phyloP scores from a whole-genome alignment of 176 grass and related monocot genomes.

The Melocanna baccifera region DNA sequence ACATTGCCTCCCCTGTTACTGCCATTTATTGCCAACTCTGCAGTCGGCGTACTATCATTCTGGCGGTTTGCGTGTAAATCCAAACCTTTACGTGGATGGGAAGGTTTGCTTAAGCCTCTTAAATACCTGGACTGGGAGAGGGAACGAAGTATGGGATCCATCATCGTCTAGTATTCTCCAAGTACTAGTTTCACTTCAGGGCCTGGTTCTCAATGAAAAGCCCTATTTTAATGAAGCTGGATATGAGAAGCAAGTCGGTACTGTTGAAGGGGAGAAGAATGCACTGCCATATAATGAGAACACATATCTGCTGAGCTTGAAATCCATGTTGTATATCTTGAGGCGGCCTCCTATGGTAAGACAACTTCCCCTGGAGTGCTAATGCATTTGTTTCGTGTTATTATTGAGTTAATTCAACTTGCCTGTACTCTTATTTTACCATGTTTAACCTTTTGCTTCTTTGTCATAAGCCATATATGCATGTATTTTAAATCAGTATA shows the following conservation, averaged over 20 bases:
- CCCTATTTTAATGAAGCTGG: constrained; percentile 98
- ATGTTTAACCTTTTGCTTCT: neutral
- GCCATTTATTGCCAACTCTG: constrained; percentile 31
- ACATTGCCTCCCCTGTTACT: neutral
- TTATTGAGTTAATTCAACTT: neutral
- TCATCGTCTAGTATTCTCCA: constrained; percentile 91
- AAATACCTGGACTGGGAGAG: constrained; percentile 91
- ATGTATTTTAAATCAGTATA: neutral
- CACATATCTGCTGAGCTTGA: constrained; percentile 87
- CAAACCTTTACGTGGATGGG: constrained; percentile 91
- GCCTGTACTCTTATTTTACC: neutral
- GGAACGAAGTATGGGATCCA: constrained; percentile 93
- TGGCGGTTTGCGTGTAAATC: constrained; percentile 89
- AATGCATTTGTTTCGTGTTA: constrained; percentile 3
- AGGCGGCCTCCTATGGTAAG: constrained; percentile 88
- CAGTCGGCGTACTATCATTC: constrained; percentile 96
- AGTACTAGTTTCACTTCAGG: constrained; percentile 91
- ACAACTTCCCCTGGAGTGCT: neutral
- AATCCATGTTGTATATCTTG: constrained; percentile 92
- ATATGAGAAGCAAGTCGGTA: constrained; percentile 96
- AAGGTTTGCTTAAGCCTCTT: constrained; percentile 96
- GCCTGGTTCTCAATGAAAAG: constrained; percentile 89
- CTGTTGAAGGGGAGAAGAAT: constrained; percentile 96
- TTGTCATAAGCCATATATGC: neutral
- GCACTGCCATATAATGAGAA: constrained; percentile 94